These are phyloP conservation scores for Hysterium pulicare DNA, from an alignment of 2,329 filamentous ascomycete species.

Conservation along the genomic window DNA sequence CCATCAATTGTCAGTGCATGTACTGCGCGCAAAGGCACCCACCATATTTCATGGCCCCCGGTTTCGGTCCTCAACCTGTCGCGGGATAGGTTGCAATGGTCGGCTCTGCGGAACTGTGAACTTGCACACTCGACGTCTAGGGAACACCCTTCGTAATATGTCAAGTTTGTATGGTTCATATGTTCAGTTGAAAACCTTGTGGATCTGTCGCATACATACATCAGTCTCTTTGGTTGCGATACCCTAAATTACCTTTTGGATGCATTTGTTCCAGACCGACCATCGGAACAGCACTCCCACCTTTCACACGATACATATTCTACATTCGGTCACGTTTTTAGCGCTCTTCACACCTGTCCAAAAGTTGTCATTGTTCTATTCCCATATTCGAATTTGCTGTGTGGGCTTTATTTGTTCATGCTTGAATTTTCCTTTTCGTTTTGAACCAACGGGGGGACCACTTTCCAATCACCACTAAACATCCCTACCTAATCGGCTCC, in stretches of 20 bases:
- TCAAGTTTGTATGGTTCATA: neutral
- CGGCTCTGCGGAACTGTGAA: neutral
- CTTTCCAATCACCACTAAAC: too few relatives aligned
- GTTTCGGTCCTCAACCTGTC: constrained; percentile 38
- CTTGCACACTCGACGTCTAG: neutral
- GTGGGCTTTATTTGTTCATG: constrained; percentile 12
- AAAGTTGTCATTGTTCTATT: constrained; percentile 22
- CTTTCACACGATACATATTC: constrained; percentile 18
- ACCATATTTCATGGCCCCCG: constrained; percentile 37
- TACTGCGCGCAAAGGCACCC: constrained; percentile 38
- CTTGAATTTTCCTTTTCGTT: constrained; percentile 11
- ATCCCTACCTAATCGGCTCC: too few relatives aligned
- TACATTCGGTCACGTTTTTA: constrained; percentile 15
- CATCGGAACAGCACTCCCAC: constrained; percentile 15
- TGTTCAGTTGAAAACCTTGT: neutral
- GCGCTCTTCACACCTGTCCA: constrained; percentile 27
- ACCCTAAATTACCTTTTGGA: neutral
- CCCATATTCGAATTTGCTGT: neutral
- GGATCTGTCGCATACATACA: neutral
- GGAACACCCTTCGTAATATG: neutral
- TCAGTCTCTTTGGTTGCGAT: neutral
- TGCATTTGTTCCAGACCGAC: too few relatives aligned
- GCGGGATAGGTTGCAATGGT: constrained; percentile 18
- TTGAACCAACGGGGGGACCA: too few relatives aligned
- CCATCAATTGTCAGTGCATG: constrained; percentile 35